Evolutionary conservation across 164 flowering plant species (phyloP), one percentile per base, ranked within the genome.

Genomic region (Litsea cubeba): DNA sequence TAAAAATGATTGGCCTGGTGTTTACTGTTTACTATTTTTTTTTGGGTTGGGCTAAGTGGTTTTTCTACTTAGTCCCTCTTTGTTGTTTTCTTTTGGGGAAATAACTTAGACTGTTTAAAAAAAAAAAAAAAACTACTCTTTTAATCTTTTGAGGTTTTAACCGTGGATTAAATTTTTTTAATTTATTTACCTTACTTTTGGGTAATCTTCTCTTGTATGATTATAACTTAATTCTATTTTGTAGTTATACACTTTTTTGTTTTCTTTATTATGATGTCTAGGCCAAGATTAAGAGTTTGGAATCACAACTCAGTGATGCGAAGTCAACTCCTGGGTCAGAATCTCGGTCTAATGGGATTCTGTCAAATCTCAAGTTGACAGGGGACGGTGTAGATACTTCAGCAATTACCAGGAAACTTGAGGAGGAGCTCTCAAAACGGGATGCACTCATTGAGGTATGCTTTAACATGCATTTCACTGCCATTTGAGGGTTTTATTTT

Each of bases 361-460:
- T 76, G 40, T 77, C 85, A 50, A 75, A 68, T 65, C 35, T 85
- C 67, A 87, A 78, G 80, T 77, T 81, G 71, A 65, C 82, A 50
- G 89, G 75, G 35, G 91, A 90, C 65, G 76, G 74, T 30, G 73
- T 78, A 60, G 95, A 93, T 83, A 86, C 90, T 74, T 83, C 89
- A 25, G 79, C 85, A 70, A 92, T 92, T 58, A 87, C 90, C 71
- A 89, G 82, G 79, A 95, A 94, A 80, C 96, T 95, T 79, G 97
- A 95, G 81, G 97, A 93, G 80, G 98, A 95, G 81, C 95, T 95
- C 14, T 81, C 82, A 74, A 95, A 95, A 81, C 92, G 98, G 72
- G 98, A 93, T 89, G 91, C 91, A 18, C 90, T 93, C 20, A 95
- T 93, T 80, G 98, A 95, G 98, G 99, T 95, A 25, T 80, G 76